Percentiles rank a stretch among this genome's conserved stretches.
phyloP scores from a whole-genome alignment of 108 stramenopile genomes.

The Nitzschia inconspicua region DNA sequence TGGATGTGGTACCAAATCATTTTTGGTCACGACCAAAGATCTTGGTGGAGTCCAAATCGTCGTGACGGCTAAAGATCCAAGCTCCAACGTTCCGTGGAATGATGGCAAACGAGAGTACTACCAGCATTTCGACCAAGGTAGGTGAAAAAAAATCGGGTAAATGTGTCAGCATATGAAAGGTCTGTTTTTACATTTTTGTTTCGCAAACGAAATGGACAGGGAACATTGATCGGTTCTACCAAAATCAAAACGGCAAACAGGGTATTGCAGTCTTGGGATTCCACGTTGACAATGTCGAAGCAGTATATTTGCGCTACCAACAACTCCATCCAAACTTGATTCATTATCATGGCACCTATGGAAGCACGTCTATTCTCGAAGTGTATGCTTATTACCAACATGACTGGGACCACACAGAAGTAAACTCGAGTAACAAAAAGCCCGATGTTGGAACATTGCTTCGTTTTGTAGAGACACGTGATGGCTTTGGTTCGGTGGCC shows the following conservation, averaged over 20 bases:
- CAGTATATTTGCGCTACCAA: slow-evolving; percentile 45
- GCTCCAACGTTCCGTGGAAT: not conserved
- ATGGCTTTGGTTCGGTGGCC: not conserved
- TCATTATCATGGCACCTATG: slow-evolving; percentile 24
- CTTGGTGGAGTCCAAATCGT: slow-evolving; percentile 74
- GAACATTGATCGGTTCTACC: slow-evolving; percentile 51
- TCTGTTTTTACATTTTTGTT: too few relatives aligned
- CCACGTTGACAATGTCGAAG: slow-evolving; percentile 48
- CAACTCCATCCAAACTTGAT: slow-evolving; percentile 62
- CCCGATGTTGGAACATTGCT: slow-evolving; percentile 74
- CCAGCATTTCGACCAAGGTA: slow-evolving; percentile 52
- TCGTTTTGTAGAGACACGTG: slow-evolving; percentile 65
- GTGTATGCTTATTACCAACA: slow-evolving; percentile 80
- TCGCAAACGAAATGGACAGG: too few relatives aligned
- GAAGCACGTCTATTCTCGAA: slow-evolving; percentile 53
- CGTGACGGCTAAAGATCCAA: slow-evolving; percentile 40
- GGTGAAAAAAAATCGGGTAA: too few relatives aligned
- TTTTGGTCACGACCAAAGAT: slow-evolving; percentile 77
- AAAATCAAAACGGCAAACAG: slow-evolving; percentile 49
- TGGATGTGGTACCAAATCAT: slow-evolving; percentile 38
- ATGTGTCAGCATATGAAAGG: too few relatives aligned
- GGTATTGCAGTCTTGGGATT: slow-evolving; percentile 81
- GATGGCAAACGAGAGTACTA: slow-evolving; percentile 11
- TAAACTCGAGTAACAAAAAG: slow-evolving; percentile 1
- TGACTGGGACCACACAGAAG: slow-evolving; percentile 1